Evolutionary conservation across 2,329 filamentous ascomycete genomes (phyloP).

Genomic region (Microcera coccophila): DNA sequence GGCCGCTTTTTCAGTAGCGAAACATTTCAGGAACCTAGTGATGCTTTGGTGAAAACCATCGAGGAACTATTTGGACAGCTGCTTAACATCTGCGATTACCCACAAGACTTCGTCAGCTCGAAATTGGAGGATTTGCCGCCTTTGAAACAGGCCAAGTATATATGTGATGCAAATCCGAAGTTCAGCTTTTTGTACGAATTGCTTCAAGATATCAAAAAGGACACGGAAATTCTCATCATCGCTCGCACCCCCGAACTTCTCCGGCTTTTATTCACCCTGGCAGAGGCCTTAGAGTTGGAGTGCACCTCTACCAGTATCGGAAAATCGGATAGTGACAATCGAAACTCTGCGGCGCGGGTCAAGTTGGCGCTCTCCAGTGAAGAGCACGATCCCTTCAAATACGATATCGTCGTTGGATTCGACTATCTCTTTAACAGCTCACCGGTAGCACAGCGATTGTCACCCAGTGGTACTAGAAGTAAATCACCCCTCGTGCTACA

Average conservation of each 20-base stretch:
- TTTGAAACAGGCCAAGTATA: slow-evolving; percentile 48
- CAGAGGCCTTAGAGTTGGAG: slow-evolving; percentile 38
- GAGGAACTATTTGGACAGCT: slow-evolving; percentile 50
- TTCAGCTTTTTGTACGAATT: slow-evolving; percentile 57
- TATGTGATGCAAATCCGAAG: slow-evolving; percentile 55
- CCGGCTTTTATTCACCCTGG: slow-evolving; percentile 49
- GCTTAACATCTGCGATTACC: slow-evolving; percentile 55
- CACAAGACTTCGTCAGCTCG: slow-evolving; percentile 48
- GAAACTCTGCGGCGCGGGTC: slow-evolving; percentile 36
- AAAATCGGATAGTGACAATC: slow-evolving; percentile 25
- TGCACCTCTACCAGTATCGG: slow-evolving; percentile 33
- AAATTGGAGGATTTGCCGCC: slow-evolving; percentile 36
- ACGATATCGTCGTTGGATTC: slow-evolving; percentile 52
- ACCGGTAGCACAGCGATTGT: slow-evolving; percentile 21
- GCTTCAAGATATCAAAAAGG: slow-evolving; percentile 41
- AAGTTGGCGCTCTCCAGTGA: slow-evolving; percentile 42
- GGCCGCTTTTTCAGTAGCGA: slow-evolving; percentile 40
- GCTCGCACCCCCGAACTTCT: slow-evolving; percentile 48
- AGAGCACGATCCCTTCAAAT: slow-evolving; percentile 35
- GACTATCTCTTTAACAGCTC: slow-evolving; percentile 48
- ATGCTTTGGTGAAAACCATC: slow-evolving; percentile 42
- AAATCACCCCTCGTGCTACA: slow-evolving; percentile 44
- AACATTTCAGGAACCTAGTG: slow-evolving; percentile 36
- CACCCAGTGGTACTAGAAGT: slow-evolving; percentile 12
- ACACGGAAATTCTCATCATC: slow-evolving; percentile 51